Evolutionary conservation across 2,329 filamentous ascomycete species (phyloP), one percentile per base, ranked within the genome.

Genomic region (Aspergillus tamarii): DNA sequence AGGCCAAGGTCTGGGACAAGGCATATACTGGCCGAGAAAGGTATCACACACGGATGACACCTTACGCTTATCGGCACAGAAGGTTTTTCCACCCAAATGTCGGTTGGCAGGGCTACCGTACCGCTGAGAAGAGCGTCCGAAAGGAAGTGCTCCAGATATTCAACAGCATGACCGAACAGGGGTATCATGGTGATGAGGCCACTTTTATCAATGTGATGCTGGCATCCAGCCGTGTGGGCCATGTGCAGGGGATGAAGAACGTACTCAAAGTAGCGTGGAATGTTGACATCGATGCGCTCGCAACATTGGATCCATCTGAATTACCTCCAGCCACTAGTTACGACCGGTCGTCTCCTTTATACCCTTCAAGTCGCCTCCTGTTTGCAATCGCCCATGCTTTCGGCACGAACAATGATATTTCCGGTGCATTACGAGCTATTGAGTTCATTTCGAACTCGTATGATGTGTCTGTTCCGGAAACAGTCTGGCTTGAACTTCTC

Each of bases 371-470:
- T 9, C 79, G 81, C 2, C 81, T 94, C 0, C 81, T 94, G 26
- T 81, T 86, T 60, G 85, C 89, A 10, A 78, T 94, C n/a, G 89
- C 89, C 7, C 88, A 92, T 72, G 81, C 83, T 1, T 91, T 89
- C 66, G 86, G 89, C n/a, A 84, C 83, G 65, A 91, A 89, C 75
- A 88, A 85, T 55, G 83, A 89, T 60, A 81, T 93, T 4, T 73
- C 82, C 0, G 80, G 83, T 1, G 90, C 87, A 14, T 72, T 89
- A 30, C 82, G 85, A 46, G 71, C 90, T 0, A 77, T 93, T 14
- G 84, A 90, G 64, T 86, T 86, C 68, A 74, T 94, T 55, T 89
- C 91, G 0, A 77, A 77, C 1, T 80, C 80, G 8, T 91, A 90
- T 75, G 66, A 79, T 1, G 77, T 94, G 28, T 66, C 79, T 1